Evolutionary conservation across 805 yeast genomes (phyloP).

Genomic region (Kockiozyma suomiensis): DNA sequence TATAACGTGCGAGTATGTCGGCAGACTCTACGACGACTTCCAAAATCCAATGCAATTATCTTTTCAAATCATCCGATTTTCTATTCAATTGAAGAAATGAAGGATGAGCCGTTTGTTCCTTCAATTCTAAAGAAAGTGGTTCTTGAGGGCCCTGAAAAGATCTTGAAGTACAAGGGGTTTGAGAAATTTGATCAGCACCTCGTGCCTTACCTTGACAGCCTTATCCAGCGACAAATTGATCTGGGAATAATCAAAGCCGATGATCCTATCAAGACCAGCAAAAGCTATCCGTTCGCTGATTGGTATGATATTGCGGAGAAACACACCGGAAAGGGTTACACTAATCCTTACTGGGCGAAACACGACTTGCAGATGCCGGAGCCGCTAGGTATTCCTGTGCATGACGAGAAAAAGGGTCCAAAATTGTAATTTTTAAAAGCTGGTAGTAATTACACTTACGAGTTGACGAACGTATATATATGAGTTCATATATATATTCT

Average conservation of each 20-base stretch:
- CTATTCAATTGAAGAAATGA: constrained; percentile 74
- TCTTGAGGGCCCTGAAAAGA: constrained; percentile 67
- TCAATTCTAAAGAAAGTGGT: constrained; percentile 63
- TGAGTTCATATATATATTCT: no score
- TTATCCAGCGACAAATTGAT: constrained; percentile 61
- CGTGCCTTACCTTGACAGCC: constrained; percentile 56
- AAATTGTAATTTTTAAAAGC: constrained; percentile 2
- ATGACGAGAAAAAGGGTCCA: constrained; percentile 4
- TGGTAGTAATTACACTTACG: no score
- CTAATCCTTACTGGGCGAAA: constrained; percentile 27
- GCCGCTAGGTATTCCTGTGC: constrained; percentile 3
- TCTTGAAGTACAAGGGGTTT: constrained; percentile 65
- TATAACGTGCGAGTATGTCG: constrained; percentile 73
- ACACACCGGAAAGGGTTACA: constrained; percentile 27
- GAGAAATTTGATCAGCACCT: constrained; percentile 62
- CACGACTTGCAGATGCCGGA: constrained; percentile 4
- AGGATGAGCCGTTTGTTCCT: constrained; percentile 73
- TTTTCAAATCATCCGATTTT: constrained; percentile 79
- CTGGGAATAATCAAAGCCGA: constrained; percentile 57
- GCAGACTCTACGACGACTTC: constrained; percentile 69
- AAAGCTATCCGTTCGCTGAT: constrained; percentile 48
- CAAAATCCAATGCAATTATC: constrained; percentile 64
- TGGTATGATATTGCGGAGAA: constrained; percentile 33
- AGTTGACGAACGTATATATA: no score
- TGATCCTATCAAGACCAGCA: constrained; percentile 59